These are phyloP conservation scores for Fusarium dlaminii DNA, from an alignment of 2,329 filamentous ascomycete genomes.

Conservation along the genomic window DNA sequence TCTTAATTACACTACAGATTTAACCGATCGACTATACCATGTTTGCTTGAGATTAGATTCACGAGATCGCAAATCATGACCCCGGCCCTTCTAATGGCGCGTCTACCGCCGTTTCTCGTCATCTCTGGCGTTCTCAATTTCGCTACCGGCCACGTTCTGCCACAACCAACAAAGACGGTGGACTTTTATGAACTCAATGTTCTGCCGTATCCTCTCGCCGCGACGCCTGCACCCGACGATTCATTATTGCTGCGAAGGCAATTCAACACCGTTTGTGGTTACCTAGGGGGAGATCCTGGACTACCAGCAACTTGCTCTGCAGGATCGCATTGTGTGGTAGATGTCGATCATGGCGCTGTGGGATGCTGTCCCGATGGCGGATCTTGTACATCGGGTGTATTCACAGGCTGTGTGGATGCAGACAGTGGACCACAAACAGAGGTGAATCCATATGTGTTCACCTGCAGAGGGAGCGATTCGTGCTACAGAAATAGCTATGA, in stretches of 20 bases:
- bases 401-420: constrained; percentile 65
- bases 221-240: constrained; percentile 50
- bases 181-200: constrained; percentile 52
- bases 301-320: constrained; percentile 66
- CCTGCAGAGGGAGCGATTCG: constrained; percentile 60
- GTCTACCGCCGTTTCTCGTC: constrained; percentile 50
- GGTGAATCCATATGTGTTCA: constrained; percentile 66
- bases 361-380: constrained; percentile 65
- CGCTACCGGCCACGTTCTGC: constrained; percentile 51
- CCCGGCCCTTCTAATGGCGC: constrained; percentile 46
- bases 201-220: constrained; percentile 52
- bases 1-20: constrained; percentile 5
- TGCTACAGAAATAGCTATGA: constrained; percentile 66
- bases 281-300: constrained; percentile 60
- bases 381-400: constrained; percentile 64
- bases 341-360: constrained; percentile 58
- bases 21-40: constrained; percentile 23
- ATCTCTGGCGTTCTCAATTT: constrained; percentile 47
- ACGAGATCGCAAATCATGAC: constrained; percentile 39
- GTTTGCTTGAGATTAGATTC: constrained; percentile 38
- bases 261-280: constrained; percentile 67
- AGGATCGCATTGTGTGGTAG: constrained; percentile 67
- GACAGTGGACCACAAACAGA: constrained; percentile 60
- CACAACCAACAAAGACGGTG: constrained; percentile 53
- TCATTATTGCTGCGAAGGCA: constrained; percentile 53